Percentiles rank a stretch among this genome's conserved stretches.
These are phyloP conservation scores for Daldinia concentrica DNA, from an alignment of 495 filamentous ascomycete species.

Conservation along the genomic window DNA sequence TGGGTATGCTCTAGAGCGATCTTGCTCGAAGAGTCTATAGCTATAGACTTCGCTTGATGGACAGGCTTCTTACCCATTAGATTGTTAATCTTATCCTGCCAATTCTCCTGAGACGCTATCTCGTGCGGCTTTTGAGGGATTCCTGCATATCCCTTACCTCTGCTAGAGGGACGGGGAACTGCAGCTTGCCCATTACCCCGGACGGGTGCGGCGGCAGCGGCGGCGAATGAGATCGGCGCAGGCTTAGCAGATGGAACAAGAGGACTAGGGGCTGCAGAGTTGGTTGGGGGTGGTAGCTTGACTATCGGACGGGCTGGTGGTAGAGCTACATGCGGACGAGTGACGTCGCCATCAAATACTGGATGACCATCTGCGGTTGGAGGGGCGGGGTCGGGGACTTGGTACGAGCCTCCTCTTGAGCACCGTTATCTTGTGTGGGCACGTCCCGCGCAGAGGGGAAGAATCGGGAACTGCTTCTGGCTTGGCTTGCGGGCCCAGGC, in stretches of 20 bases:
- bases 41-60: slow-evolving; percentile 63
- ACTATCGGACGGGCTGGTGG: slow-evolving; percentile 75
- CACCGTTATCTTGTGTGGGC: slow-evolving; percentile 6
- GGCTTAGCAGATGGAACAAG: slow-evolving; percentile 52
- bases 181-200: slow-evolving; percentile 14
- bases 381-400: slow-evolving; percentile 75
- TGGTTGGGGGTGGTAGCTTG: slow-evolving; percentile 68
- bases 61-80: slow-evolving; percentile 71
- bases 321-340: slow-evolving; percentile 72
- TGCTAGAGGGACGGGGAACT: slow-evolving; percentile 36
- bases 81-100: slow-evolving; percentile 80
- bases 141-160: slow-evolving; percentile 35
- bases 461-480: slow-evolving; percentile 68
- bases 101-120: slow-evolving; percentile 53
- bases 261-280: slow-evolving; percentile 47
- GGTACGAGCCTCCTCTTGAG: slow-evolving; percentile 40
- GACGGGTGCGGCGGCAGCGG: slow-evolving; percentile 44
- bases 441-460: slow-evolving; percentile 63
- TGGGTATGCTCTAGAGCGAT: slow-evolving; percentile 65
- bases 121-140: slow-evolving; percentile 43
- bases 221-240: slow-evolving; percentile 63
- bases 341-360: slow-evolving; percentile 71
- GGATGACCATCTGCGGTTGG: slow-evolving; percentile 77
- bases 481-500: slow-evolving; percentile 36
- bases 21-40: slow-evolving; percentile 67